A percentile compares a stretch with the other conserved stretches of the same genome.
phyloP scores from a whole-genome alignment of 2,329 filamentous ascomycete species.

The Fusarium marasasianum region DNA sequence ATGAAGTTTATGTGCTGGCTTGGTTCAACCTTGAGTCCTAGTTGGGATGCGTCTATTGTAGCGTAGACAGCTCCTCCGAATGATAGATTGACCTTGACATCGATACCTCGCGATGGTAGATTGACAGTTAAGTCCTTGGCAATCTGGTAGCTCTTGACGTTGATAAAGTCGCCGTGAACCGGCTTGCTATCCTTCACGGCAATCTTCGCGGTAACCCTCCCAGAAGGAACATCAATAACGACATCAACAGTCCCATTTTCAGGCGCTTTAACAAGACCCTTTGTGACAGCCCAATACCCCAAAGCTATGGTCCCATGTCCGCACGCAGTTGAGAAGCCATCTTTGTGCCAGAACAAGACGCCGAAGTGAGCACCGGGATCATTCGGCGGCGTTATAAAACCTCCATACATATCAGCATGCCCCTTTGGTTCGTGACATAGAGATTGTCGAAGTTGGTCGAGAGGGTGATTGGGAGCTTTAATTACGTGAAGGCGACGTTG shows the following conservation, averaged over 20 bases:
- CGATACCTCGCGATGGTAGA: not conserved
- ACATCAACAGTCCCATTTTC: conserved; percentile 17
- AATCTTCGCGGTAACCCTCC: conserved; percentile 16
- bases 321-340: conserved; percentile 43
- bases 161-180: conserved; percentile 27
- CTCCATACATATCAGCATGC: conserved; percentile 41
- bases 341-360: conserved; percentile 44
- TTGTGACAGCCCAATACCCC: conserved; percentile 38
- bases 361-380: conserved; percentile 37
- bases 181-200: not conserved
- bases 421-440: conserved; percentile 31
- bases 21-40: conserved; percentile 19
- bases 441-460: conserved; percentile 22
- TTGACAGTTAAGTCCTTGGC: not conserved
- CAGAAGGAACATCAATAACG: conserved; percentile 29
- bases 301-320: conserved; percentile 43
- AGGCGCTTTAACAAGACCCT: not conserved
- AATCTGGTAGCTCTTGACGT: conserved; percentile 30
- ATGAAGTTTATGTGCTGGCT: conserved; percentile 16
- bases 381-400: conserved; percentile 38
- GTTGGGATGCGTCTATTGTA: conserved; percentile 6
- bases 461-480: not conserved
- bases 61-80: conserved; percentile 33
- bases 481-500: conserved; percentile 7
- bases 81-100: not conserved